Evolutionary conservation across 805 yeast species (phyloP).

Genomic region (Scheffersomyces ergatensis): DNA sequence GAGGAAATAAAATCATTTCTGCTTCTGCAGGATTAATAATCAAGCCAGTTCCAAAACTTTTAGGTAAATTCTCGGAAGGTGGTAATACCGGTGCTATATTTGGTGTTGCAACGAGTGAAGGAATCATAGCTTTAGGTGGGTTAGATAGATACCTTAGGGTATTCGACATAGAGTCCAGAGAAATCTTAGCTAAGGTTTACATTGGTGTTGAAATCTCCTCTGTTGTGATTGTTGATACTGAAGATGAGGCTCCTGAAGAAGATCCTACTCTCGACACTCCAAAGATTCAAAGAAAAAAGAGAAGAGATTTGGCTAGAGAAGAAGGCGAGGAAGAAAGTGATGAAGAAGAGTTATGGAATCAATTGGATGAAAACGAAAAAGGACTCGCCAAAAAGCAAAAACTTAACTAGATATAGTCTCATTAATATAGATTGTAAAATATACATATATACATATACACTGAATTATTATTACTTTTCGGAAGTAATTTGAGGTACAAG

Average conservation of each 20-base stretch:
- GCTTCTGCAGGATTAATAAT: slow-evolving; percentile 47
- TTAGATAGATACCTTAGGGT: slow-evolving; percentile 84
- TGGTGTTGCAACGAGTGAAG: slow-evolving; percentile 49
- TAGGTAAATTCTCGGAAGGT: slow-evolving; percentile 60
- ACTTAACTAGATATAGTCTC: background rate
- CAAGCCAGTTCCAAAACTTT: slow-evolving; percentile 46
- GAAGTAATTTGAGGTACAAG: background rate
- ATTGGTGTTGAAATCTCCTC: slow-evolving; percentile 68
- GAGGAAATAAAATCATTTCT: slow-evolving; percentile 33
- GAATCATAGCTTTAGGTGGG: slow-evolving; percentile 69
- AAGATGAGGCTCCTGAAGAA: slow-evolving; percentile 36
- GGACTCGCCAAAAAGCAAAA: slow-evolving; percentile 28
- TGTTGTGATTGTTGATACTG: slow-evolving; percentile 50
- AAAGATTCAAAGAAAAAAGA: slow-evolving; percentile 17
- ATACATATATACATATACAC: background rate
- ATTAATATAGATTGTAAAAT: background rate
- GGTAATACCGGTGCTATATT: slow-evolving; percentile 70
- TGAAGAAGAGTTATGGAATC: slow-evolving; percentile 39
- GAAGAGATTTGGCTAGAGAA: slow-evolving; percentile 16
- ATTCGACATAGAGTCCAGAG: slow-evolving; percentile 60
- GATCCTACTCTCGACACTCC: slow-evolving; percentile 10
- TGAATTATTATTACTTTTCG: background rate
- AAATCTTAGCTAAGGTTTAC: slow-evolving; percentile 67
- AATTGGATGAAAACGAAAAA: slow-evolving; percentile 30
- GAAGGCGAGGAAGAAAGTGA: slow-evolving; percentile 27